A percentile compares a stretch with the other conserved stretches of the same genome.
These are phyloP conservation scores for Colletotrichum nymphaeae DNA, from an alignment of 2,329 filamentous ascomycete species.

Conservation along the genomic window DNA sequence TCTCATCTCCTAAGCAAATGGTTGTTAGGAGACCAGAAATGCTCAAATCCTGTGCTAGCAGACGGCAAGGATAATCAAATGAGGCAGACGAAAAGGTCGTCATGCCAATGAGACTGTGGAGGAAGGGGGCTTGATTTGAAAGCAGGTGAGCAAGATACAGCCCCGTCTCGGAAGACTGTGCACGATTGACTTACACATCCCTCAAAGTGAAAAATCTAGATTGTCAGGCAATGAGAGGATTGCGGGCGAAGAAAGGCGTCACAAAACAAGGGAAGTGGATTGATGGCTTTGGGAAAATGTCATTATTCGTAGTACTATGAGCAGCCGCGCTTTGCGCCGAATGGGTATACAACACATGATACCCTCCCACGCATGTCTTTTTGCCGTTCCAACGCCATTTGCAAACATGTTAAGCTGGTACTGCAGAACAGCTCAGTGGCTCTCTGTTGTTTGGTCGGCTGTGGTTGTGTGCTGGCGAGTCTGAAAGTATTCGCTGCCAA, in stretches of 20 bases:
- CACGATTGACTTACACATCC: not conserved
- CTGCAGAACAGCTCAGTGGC: not conserved
- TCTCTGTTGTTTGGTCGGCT: not conserved
- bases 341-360: conserved; percentile 25
- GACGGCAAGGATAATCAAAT: not conserved
- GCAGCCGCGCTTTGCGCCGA: conserved; percentile 19
- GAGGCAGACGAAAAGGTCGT: conserved; percentile 24
- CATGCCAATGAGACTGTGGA: conserved; percentile 29
- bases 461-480: not conserved
- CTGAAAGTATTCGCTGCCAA: not conserved
- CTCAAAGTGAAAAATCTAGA: conserved; percentile 6
- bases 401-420: not conserved
- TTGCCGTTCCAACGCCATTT: conserved; percentile 3
- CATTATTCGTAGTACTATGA: conserved; percentile 31
- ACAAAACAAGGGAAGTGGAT: not conserved
- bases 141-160: conserved; percentile 22
- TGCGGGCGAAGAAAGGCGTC: not conserved
- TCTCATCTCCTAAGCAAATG: conserved; percentile 59
- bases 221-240: not conserved
- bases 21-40: not conserved
- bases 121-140: conserved; percentile 35
- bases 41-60: not conserved
- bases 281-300: conserved; percentile 2
- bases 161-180: not conserved
- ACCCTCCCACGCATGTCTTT: conserved; percentile 2